Evolutionary conservation across 2,329 filamentous ascomycete species (phyloP).

Genomic region (Colletotrichum destructivum): DNA sequence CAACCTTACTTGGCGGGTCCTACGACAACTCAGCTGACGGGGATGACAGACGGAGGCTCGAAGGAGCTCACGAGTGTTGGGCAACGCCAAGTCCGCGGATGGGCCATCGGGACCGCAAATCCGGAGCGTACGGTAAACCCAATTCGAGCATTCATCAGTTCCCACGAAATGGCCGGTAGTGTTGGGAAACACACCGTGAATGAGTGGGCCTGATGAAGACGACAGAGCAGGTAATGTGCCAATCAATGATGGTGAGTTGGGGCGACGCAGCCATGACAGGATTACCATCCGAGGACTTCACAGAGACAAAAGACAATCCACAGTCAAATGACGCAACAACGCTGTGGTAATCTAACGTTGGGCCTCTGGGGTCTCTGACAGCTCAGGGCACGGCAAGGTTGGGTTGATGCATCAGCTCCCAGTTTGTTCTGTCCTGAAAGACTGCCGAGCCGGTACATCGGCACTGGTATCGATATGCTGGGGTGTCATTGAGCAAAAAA

Average conservation of each 20-base stretch:
- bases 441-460: constrained; percentile 27
- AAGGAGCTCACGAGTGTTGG: constrained; percentile 1
- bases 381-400: constrained; percentile 15
- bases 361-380: constrained; percentile 10
- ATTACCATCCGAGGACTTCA: constrained; percentile 26
- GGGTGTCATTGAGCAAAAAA: neutral
- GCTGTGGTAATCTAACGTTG: neutral
- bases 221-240: neutral
- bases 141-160: neutral
- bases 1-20: constrained; percentile 40
- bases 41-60: neutral
- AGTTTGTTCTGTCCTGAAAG: neutral
- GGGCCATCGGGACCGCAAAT: neutral
- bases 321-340: neutral
- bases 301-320: neutral
- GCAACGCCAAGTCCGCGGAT: constrained; percentile 16
- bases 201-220: neutral
- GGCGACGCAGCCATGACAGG: constrained; percentile 3
- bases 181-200: neutral
- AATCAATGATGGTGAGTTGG: neutral
- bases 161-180: neutral
- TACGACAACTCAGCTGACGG: constrained; percentile 3
- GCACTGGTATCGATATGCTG: constrained; percentile 1
- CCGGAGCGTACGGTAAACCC: neutral
- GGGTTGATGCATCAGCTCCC: neutral